These are phyloP conservation scores for Penicillium sclerotiorum DNA, from an alignment of 2,329 filamentous ascomycete species.

Conservation along the genomic window DNA sequence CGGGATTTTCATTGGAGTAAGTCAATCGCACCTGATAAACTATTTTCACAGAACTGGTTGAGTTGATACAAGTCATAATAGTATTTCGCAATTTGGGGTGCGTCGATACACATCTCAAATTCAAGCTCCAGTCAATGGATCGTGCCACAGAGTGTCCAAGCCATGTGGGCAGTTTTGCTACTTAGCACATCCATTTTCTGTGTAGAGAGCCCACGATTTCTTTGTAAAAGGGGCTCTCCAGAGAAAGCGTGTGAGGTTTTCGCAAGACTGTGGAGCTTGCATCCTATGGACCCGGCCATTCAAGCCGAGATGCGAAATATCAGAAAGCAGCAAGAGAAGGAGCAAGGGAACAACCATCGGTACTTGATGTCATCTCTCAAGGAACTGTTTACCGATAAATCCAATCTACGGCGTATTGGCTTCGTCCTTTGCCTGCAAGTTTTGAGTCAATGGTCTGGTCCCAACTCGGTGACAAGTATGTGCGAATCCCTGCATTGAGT, in stretches of 20 bases:
- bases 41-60: neutral
- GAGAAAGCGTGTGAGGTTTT: conserved; percentile 49
- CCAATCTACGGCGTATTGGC: conserved; percentile 71
- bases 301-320: conserved; percentile 13
- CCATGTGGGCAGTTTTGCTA: conserved; percentile 71
- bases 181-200: conserved; percentile 67
- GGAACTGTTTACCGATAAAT: conserved; percentile 58
- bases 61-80: conserved; percentile 8
- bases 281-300: conserved; percentile 11
- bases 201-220: conserved; percentile 66
- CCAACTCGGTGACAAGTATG: conserved; percentile 67
- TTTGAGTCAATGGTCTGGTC: conserved; percentile 71
- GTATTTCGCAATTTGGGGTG: conserved; percentile 46
- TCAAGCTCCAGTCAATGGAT: conserved; percentile 52
- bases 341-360: neutral
- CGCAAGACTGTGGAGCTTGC: conserved; percentile 50
- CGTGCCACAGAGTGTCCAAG: conserved; percentile 69
- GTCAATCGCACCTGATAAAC: neutral
- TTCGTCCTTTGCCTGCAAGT: conserved; percentile 68
- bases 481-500: neutral
- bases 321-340: conserved; percentile 8
- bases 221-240: conserved; percentile 63
- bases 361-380: conserved; percentile 1
- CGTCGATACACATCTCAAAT: conserved; percentile 50
- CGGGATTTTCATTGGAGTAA: conserved; percentile 26